phyloP scores from a whole-genome alignment of 129 eudicot genomes.

The Flaveria linearis region DNA sequence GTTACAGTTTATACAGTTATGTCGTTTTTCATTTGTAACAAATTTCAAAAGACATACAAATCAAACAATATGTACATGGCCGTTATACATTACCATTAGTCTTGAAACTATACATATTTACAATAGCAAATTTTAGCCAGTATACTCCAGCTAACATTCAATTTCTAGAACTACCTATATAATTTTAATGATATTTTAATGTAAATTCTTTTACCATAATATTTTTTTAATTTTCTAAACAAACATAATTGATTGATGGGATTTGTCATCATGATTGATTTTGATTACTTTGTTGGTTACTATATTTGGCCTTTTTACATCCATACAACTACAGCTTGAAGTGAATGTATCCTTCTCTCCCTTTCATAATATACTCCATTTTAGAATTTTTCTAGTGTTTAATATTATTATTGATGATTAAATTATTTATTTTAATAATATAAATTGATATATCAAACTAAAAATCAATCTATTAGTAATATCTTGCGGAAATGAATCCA shows the following conservation, averaged over 20 bases:
- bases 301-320: conserved; percentile 30
- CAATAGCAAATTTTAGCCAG: too few species aligned
- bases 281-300: conserved; percentile 36
- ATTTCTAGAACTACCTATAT: too few species aligned
- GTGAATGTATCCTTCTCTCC: conserved; percentile 15
- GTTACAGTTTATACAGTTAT: too few species aligned
- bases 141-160: too few species aligned
- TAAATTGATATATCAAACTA: neutral
- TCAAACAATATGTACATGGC: too few species aligned
- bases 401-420: neutral
- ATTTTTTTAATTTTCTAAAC: neutral
- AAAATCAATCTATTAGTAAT: neutral
- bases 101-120: too few species aligned
- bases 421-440: neutral
- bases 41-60: too few species aligned
- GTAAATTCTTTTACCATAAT: neutral
- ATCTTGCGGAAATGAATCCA: neutral
- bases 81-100: too few species aligned
- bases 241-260: conserved; percentile 35
- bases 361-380: neutral
- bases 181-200: too few species aligned
- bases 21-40: too few species aligned
- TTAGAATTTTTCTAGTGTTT: neutral
- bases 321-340: conserved; percentile 30
- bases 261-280: conserved; percentile 32